Evolutionary conservation across 805 yeast genomes (phyloP), one percentile per base, ranked within the genome.

Genomic region (Yarrowia divulgata): DNA sequence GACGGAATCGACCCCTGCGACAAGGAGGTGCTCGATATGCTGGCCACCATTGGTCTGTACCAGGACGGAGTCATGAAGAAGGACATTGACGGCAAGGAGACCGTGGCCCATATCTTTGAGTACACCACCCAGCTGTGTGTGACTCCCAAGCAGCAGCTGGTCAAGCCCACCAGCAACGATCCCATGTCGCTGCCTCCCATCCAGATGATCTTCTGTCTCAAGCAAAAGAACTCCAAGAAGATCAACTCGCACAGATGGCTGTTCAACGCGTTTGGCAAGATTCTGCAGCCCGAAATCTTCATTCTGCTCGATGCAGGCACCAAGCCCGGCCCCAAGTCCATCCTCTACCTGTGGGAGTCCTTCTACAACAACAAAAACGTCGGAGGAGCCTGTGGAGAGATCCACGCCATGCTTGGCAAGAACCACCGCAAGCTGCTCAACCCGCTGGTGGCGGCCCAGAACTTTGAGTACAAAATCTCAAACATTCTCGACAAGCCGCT

Each of bases 381-480:
- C 35, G 90, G 90, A 5, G 90, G 90, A 34, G 90, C 90, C 5
- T 87, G 90, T 78, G 90, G 90, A n/a, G 90, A 87, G 73, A 87
- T 87, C 74, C 87, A 85, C 69, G 89, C 89, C 2, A 81, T 85
- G 75, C 79, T 87, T 76, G 85, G 85, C 16, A 81, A 81, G 46
- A 79, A 80, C 67, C 81, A 84, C 71, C 67, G 71, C 48, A 70
- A 73, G 42, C 71, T 71, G 68, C 73, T 85, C 70, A 87, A 87
- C 74, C 90, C 90, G 12, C 77, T 87, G 43, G 89, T 87, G 18
- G 88, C 88, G 16, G 86, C 87, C 8, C 90, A 87, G 75, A 87
- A 87, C 74, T 87, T 87, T 73, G 90, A 87, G 77, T 87, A 87
- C 75, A 87, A 87, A 74, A 87, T 87, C 74, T 87, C 90, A 68